Evolutionary conservation across 345 rosid species (phyloP).

Genomic region (Eucalyptus guilfoylei): DNA sequence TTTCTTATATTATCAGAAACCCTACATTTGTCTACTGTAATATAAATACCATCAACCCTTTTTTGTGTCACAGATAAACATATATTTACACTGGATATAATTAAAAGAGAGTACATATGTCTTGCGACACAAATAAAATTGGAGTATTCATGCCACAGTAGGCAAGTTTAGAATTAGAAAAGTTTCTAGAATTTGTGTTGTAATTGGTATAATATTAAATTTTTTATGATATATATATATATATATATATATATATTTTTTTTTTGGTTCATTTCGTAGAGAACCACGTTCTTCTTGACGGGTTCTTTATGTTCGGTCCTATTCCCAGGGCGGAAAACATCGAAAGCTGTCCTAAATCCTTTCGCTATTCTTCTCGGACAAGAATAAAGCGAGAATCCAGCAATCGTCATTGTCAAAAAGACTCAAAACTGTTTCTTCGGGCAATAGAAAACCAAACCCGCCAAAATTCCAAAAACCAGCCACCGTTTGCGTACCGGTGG

Average conservation of each 20-base stretch:
- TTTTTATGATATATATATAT: background rate
- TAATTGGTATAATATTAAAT: too few relatives aligned
- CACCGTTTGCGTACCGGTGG: background rate
- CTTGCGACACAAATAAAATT: too few relatives aligned
- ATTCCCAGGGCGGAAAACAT: background rate
- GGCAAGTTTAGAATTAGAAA: rapidly evolving
- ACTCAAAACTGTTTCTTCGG: background rate
- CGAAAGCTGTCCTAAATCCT: background rate
- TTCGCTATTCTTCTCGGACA: background rate
- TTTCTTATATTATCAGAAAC: too few relatives aligned
- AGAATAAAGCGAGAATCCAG: background rate
- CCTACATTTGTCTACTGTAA: rapidly evolving
- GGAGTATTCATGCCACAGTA: background rate
- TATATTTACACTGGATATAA: rapidly evolving
- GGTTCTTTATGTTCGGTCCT: background rate
- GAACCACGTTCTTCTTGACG: background rate
- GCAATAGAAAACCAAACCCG: background rate
- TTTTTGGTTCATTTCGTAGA: background rate
- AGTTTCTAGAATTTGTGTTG: too few relatives aligned
- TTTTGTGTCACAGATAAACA: too few relatives aligned
- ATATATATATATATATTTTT: rapidly evolving
- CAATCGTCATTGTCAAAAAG: rapidly evolving
- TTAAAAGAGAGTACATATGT: rapidly evolving
- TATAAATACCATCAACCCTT: too few relatives aligned
- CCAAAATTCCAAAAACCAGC: background rate